Base-by-base conservation (phyloP, 176 grass and related monocot genomes). In the Secale cereale region DNA sequence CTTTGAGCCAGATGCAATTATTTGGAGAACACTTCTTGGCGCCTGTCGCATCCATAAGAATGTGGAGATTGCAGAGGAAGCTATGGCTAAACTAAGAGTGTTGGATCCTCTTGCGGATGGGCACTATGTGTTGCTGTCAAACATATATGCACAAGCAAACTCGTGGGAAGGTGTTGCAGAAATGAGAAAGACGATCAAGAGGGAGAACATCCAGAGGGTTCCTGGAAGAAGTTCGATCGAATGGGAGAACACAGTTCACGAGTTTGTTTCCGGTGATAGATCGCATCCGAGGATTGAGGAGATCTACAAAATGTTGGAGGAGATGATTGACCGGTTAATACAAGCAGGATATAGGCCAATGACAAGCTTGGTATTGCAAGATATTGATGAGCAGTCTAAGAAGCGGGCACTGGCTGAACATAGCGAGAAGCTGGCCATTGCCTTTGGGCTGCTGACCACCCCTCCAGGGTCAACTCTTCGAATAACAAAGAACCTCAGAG, bases 21-120 rank as follows among this genome's bases (percentile, higher is more conserved):
- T 92, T 19, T 95, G 93, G 93, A 92, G 93, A 78, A 81, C 90
- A 41, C 90, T 95, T 87, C 93, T 95, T 37, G 90, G 83, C 66
- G 90, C 93, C 54, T 95, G 93, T 22, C 78, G 85, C 68, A 90
- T 94, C 79, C 83, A 94, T 46, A 94, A 88, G 78, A 94, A 94
- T 33, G 82, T 90, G 11, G 88, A 88, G 78, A 66, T 92, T 64
- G 90, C 90, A 59, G 88, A 90, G 86, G 90, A 92, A 86, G 86
- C 93, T 78, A 92, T 90, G 64, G 28, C 81, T 23, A 87, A 88
- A 57, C 26, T 95, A 74, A 72, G 46, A 61, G 66, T 78, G 9
- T 84, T 95, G 80, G 93, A 92, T 70, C 90, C 93, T 70, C 76
- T 75, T 76, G 90, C 78, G 3, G 93, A 95, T 82, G 93, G 90